A percentile compares a stretch with the other conserved stretches of the same genome.
Evolutionary conservation across 2,329 filamentous ascomycete species (phyloP).

Genomic region (Colletotrichum trifolii): DNA sequence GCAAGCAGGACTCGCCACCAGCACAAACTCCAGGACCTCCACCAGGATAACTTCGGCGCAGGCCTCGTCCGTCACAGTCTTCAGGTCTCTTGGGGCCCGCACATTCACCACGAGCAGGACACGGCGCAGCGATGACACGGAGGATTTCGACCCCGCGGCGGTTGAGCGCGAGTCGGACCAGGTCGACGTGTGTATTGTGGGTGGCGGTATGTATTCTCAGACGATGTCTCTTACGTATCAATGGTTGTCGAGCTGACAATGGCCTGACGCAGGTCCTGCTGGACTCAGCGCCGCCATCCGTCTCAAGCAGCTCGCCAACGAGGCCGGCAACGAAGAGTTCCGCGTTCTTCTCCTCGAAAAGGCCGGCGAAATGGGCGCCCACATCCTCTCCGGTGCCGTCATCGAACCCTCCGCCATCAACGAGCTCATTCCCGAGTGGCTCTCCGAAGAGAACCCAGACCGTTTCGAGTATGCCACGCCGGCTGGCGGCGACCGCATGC

Average conservation of each 20-base stretch:
- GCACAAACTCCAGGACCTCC: slow-evolving; percentile 2
- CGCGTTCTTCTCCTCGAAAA: slow-evolving; percentile 94
- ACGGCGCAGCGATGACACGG: slow-evolving; percentile 43
- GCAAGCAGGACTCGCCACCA: slow-evolving; percentile 25
- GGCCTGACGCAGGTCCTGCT: slow-evolving; percentile 73
- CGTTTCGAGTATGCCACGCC: slow-evolving; percentile 90
- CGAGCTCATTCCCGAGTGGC: slow-evolving; percentile 94
- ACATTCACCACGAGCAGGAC: slow-evolving; percentile 34
- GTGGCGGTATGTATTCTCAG: slow-evolving; percentile 70
- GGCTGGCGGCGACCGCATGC: slow-evolving; percentile 87
- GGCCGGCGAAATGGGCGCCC: slow-evolving; percentile 91
- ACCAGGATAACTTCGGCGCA: slow-evolving; percentile 13
- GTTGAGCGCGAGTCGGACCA: slow-evolving; percentile 91
- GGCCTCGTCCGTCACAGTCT: slow-evolving; percentile 19
- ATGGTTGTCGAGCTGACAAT: background rate
- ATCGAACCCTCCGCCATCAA: slow-evolving; percentile 89
- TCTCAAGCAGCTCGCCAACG: slow-evolving; percentile 94
- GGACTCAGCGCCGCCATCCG: slow-evolving; percentile 93
- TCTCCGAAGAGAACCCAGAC: slow-evolving; percentile 86
- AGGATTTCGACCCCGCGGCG: slow-evolving; percentile 73
- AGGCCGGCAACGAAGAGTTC: slow-evolving; percentile 95
- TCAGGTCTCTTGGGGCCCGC: slow-evolving; percentile 20
- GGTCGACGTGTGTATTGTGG: slow-evolving; percentile 97
- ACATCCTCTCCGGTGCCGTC: slow-evolving; percentile 96
- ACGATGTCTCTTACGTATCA: slow-evolving; percentile 1